Conservation (phyloP, 2,329 filamentous ascomycete species). For the Basipetospora chlamydospora region DNA sequence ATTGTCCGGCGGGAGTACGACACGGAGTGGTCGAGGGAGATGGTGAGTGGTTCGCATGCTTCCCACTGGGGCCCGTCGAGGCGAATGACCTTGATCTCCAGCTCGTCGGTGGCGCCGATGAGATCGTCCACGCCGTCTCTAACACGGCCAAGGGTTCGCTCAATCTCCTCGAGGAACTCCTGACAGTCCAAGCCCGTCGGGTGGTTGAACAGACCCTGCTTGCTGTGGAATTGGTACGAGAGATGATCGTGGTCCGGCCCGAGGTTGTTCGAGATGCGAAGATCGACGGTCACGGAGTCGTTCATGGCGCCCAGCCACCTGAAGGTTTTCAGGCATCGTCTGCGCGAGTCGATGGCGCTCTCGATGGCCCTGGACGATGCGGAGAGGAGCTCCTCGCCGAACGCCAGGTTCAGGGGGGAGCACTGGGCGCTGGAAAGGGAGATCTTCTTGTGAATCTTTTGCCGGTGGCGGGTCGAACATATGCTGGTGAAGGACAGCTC, state of each 20-base stretch:
- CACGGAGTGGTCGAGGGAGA: slow-evolving; percentile 25
- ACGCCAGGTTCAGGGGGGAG: slow-evolving; percentile 29
- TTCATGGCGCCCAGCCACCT: slow-evolving; percentile 16
- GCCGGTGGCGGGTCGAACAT: slow-evolving; percentile 19
- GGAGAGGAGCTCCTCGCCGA: slow-evolving; percentile 32
- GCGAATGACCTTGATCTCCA: slow-evolving; percentile 32
- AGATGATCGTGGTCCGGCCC: slow-evolving; percentile 32
- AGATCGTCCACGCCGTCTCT: slow-evolving; percentile 26
- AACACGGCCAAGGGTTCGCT: slow-evolving; percentile 19
- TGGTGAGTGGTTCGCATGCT: slow-evolving; percentile 28
- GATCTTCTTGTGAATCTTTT: slow-evolving; percentile 24
- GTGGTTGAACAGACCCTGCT: slow-evolving; percentile 29
- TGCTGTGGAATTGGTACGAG: slow-evolving; percentile 25
- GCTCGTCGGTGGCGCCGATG: slow-evolving; percentile 27
- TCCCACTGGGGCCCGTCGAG: slow-evolving; percentile 31
- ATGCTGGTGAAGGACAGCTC: slow-evolving; percentile 29
- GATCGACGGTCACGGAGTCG: slow-evolving; percentile 28
- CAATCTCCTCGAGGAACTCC: slow-evolving; percentile 26
- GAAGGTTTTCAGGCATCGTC: not conserved
- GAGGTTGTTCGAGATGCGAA: slow-evolving; percentile 33
- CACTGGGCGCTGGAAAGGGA: slow-evolving; percentile 31
- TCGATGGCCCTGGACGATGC: slow-evolving; percentile 27
- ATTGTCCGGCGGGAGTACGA: slow-evolving; percentile 29
- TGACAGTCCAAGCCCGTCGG: slow-evolving; percentile 26
- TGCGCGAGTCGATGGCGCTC: slow-evolving; percentile 19